A percentile compares a stretch with the other conserved stretches of the same genome.
phyloP scores from a whole-genome alignment of 2,329 filamentous ascomycete genomes.

The Macroventuria anomochaeta region DNA sequence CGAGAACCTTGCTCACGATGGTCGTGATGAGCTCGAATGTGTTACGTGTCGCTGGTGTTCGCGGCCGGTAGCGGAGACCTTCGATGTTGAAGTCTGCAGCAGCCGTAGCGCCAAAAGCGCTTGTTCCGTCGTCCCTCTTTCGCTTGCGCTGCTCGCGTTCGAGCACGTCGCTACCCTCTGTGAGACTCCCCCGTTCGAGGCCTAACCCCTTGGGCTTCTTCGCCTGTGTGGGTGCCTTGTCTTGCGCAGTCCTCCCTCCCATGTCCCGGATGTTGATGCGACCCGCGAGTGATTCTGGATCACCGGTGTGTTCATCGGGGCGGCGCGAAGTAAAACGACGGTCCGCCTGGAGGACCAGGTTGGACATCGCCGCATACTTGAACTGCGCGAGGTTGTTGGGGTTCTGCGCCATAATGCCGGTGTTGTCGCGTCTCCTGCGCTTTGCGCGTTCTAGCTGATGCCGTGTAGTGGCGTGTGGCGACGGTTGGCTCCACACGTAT shows the following conservation, averaged over 20 bases:
- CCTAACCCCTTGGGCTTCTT: constrained; percentile 72
- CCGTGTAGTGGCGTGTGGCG: constrained; percentile 2
- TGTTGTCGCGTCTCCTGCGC: constrained; percentile 26
- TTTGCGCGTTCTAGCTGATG: constrained; percentile 25
- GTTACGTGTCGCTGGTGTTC: constrained; percentile 87
- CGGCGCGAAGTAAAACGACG: constrained; percentile 91
- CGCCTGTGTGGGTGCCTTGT: constrained; percentile 77
- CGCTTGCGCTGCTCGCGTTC: constrained; percentile 85
- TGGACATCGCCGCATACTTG: constrained; percentile 99
- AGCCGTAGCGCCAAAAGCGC: constrained; percentile 72
- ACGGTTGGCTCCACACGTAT: constrained; percentile 13
- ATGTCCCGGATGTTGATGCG: constrained; percentile 94
- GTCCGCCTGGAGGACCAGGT: constrained; percentile 99
- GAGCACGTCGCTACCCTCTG: constrained; percentile 83
- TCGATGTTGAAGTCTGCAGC: constrained; percentile 85
- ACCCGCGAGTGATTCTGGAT: constrained; percentile 95
- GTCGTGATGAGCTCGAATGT: constrained; percentile 95
- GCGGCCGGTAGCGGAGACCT: constrained; percentile 87
- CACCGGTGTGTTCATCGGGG: constrained; percentile 93
- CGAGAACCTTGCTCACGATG: constrained; percentile 84
- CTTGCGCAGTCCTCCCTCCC: constrained; percentile 82
- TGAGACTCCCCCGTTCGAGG: constrained; percentile 75
- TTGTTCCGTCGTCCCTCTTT: constrained; percentile 72
- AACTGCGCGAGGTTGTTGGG: constrained; percentile 84
- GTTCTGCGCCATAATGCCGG: constrained; percentile 36